Base-by-base conservation (phyloP, 2,329 filamentous ascomycete species). In the Lizonia empirigonia region DNA sequence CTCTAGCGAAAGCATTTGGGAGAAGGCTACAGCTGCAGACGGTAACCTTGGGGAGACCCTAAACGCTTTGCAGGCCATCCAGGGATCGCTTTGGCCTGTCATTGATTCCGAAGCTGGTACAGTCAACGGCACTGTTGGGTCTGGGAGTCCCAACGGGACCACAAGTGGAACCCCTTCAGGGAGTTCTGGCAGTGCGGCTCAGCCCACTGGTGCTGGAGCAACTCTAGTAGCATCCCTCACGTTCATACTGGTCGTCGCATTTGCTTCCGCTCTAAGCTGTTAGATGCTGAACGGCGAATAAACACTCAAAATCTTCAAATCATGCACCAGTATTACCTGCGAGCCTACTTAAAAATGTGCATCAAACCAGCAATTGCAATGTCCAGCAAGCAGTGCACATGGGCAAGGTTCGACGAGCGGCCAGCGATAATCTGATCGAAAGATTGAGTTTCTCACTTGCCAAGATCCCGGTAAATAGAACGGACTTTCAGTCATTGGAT, bases 51-150 rank as follows among this genome's bases (percentile, higher is more conserved):
- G 60, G 6, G 61, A 67, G 27, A 30, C 56, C 0, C 58, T 62
- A 15, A 47, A 48, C 42, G 62, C 68, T 3, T 30, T 70, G 37
- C 53, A 60, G 23, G 60, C 56, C 12, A 53, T 69, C 4, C 65
- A 70, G 44, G 59, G 44, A 4, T 36, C 68, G 20, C 41, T 69
- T 29, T 65, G 60, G 35, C 47, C 59, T 8, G 54, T 60, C 2
- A 50, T 61, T 30, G 26, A 42, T 0, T n/a, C 52, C 18, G 29
- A 15, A 22, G 36, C 22, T 20, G 38, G 40, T 23, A 45, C 27
- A 20, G 19, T 2, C 15, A 44, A 40, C 16, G 15, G 19, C n/a
- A 23, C 37, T 4, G 40, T n/a, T 10, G 23, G 29, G 2, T 19
- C 29, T 7, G 8, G 19, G 15, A 33, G 12, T 8, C 23, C 27